Evolutionary conservation across 2,329 filamentous ascomycete genomes (phyloP).

Genomic region (Graphilbum fragrans): DNA sequence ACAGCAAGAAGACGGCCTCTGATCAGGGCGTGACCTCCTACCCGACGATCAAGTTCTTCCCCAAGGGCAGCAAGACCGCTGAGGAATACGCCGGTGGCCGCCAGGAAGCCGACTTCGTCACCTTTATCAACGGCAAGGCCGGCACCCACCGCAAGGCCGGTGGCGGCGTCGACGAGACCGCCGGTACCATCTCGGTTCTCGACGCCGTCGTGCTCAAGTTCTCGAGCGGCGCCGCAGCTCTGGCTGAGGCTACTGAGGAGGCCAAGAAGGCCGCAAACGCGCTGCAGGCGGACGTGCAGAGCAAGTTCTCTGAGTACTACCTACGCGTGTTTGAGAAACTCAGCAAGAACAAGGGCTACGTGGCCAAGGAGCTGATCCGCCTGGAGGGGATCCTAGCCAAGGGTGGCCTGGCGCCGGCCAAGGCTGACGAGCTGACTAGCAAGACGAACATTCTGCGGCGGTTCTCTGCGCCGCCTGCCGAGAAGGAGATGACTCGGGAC

Average conservation of each 20-base stretch:
- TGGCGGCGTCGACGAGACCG: slow-evolving; percentile 64
- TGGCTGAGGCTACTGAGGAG: slow-evolving; percentile 56
- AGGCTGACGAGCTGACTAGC: slow-evolving; percentile 76
- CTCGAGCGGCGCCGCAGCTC: slow-evolving; percentile 41
- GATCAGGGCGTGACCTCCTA: slow-evolving; percentile 73
- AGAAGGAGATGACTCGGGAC: slow-evolving; percentile 46
- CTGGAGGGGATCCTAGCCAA: slow-evolving; percentile 72
- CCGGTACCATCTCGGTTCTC: slow-evolving; percentile 71
- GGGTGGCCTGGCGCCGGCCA: slow-evolving; percentile 72
- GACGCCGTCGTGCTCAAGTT: slow-evolving; percentile 68
- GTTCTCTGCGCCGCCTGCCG: slow-evolving; percentile 53
- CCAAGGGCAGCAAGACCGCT: slow-evolving; percentile 64
- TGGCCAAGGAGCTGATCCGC: slow-evolving; percentile 72
- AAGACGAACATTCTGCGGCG: slow-evolving; percentile 80
- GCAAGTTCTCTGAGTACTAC: slow-evolving; percentile 90
- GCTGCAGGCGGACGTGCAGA: slow-evolving; percentile 47
- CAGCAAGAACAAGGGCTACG: slow-evolving; percentile 63
- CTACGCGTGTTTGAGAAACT: slow-evolving; percentile 83
- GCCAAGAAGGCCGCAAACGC: slow-evolving; percentile 57
- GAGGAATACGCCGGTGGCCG: slow-evolving; percentile 66
- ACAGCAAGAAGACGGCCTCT: slow-evolving; percentile 65
- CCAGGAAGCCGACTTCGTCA: slow-evolving; percentile 60
- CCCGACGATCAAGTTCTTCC: slow-evolving; percentile 97
- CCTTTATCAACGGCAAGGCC: slow-evolving; percentile 78
- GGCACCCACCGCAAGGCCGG: slow-evolving; percentile 76